Percentiles rank a stretch among this genome's conserved stretches.
Evolutionary conservation across 805 yeast genomes (phyloP).

Genomic region (Debaryomyces prosopidis): DNA sequence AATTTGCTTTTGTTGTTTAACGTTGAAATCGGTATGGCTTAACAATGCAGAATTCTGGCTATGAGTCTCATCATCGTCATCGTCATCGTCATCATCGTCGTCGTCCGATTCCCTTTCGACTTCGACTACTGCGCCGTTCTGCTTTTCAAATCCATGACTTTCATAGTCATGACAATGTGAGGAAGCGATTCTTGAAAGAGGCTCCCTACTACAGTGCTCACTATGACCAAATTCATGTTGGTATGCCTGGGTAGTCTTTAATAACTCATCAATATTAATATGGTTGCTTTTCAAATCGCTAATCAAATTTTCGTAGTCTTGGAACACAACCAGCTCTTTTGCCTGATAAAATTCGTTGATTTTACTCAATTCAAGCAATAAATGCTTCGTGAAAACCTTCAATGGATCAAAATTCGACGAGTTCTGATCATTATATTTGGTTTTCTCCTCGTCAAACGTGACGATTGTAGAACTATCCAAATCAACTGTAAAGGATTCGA

Average conservation of each 20-base stretch:
- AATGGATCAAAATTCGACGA: slow-evolving; percentile 23
- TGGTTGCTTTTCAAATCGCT: slow-evolving; percentile 43
- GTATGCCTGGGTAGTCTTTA: slow-evolving; percentile 26
- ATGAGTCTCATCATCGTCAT: slow-evolving; percentile 23
- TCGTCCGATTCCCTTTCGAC: slow-evolving; percentile 22
- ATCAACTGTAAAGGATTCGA: slow-evolving; percentile 15
- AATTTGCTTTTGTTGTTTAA: slow-evolving; percentile 53
- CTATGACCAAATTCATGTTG: slow-evolving; percentile 9
- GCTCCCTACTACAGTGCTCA: slow-evolving; percentile 18
- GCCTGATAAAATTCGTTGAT: slow-evolving; percentile 52
- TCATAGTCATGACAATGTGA: slow-evolving; percentile 14
- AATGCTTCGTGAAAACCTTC: slow-evolving; percentile 46
- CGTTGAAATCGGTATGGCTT: slow-evolving; percentile 48
- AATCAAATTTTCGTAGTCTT: slow-evolving; percentile 46
- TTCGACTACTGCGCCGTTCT: slow-evolving; percentile 31
- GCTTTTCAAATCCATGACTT: slow-evolving; percentile 17
- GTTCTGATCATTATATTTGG: slow-evolving; percentile 7
- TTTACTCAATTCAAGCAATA: slow-evolving; percentile 50
- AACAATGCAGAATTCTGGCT: slow-evolving; percentile 48
- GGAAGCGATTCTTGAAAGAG: slow-evolving; percentile 21
- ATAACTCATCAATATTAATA: slow-evolving; percentile 25
- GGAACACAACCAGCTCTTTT: slow-evolving; percentile 48
- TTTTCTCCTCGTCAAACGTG: slow-evolving; percentile 9
- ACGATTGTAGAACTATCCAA: slow-evolving; percentile 17
- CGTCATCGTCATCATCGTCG: slow-evolving; percentile 26